Conservation (phyloP, 106 monocot species). For the Allium cepa region DNA sequence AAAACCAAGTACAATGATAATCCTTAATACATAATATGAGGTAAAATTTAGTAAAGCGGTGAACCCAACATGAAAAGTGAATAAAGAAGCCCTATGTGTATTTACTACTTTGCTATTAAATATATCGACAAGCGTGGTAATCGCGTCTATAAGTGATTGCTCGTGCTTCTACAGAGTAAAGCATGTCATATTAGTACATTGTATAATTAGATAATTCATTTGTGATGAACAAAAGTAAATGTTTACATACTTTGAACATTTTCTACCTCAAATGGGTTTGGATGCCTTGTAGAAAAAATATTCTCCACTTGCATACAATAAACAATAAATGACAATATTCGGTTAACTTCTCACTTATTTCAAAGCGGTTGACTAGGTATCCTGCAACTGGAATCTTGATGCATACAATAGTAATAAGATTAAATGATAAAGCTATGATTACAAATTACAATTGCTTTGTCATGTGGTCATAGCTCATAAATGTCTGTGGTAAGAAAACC, state of each 20-base stretch:
- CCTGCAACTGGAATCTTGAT: too few relatives aligned
- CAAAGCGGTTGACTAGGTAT: too few relatives aligned
- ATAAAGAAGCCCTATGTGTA: slow-evolving; percentile 6
- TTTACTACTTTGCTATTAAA: slow-evolving; percentile 87
- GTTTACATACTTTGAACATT: slow-evolving; percentile 41
- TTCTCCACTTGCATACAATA: slow-evolving; percentile 46
- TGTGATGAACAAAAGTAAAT: too few relatives aligned
- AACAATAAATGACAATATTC: background rate
- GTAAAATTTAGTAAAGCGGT: background rate
- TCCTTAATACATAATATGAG: background rate
- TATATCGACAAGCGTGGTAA: slow-evolving; percentile 62
- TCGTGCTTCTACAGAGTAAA: slow-evolving; percentile 73
- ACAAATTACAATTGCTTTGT: too few relatives aligned
- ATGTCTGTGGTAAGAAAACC: too few relatives aligned
- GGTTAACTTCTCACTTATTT: too few relatives aligned
- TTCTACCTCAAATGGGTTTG: slow-evolving; percentile 59
- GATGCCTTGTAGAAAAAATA: slow-evolving; percentile 35
- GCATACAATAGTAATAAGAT: too few relatives aligned
- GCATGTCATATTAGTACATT: background rate
- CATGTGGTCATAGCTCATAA: too few relatives aligned
- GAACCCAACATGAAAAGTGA: background rate
- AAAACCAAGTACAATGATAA: too few relatives aligned
- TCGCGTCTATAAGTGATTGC: slow-evolving; percentile 70
- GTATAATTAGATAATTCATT: background rate
- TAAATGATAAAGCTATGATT: too few relatives aligned